Evolutionary conservation across 2,329 filamentous ascomycete species (phyloP), one percentile per base, ranked within the genome.

Genomic region (Fonsecaea pugnacius): DNA sequence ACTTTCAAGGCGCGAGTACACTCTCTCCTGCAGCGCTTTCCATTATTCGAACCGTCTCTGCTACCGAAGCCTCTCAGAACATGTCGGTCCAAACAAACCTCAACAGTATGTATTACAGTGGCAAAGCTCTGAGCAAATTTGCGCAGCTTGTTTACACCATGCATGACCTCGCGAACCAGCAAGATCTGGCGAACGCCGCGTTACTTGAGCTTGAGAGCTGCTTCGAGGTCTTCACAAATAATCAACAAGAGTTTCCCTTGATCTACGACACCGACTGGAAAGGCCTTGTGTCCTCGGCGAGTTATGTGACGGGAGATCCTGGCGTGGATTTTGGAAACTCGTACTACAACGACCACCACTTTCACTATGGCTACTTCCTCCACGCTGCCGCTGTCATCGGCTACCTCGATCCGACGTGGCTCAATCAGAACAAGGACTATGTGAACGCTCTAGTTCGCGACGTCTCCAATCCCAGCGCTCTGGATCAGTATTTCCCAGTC

Each of bases 91-190:
- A 95, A 72, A 87, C 87, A 4, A 86, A 95, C 68, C 80, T 91
- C 38, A 85, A 94, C 74, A 96, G 92, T 40, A 93, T 96, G 87
- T 98, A 98, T 77, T 97, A 89, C 76, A 91, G 90, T 70, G 95
- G 95, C 70, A 98, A 94, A 82, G 89, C 87, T 0, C 78, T 95
- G 18, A 89, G 88, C 67, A 94, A 94, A 74, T 93, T 92, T 75
- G 91, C 89, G 0, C 80, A 81, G 16, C 79, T 93, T 32, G 78
- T 91, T 43, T 88, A 90, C 71, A 85, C 87, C 0, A 81, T 88
- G 48, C 81, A 87, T 64, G 84, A 90, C 68, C 76, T 94, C 66
- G 75, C 90, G 5, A 81, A 82, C 10, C 85, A 92, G 69, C 75
- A 78, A 38, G 78, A 77, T 2, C 74, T 90, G 33, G 86, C 87